Base-by-base conservation (phyloP, 2,329 filamentous ascomycete species). In the Pseudodiploospora longispora region DNA sequence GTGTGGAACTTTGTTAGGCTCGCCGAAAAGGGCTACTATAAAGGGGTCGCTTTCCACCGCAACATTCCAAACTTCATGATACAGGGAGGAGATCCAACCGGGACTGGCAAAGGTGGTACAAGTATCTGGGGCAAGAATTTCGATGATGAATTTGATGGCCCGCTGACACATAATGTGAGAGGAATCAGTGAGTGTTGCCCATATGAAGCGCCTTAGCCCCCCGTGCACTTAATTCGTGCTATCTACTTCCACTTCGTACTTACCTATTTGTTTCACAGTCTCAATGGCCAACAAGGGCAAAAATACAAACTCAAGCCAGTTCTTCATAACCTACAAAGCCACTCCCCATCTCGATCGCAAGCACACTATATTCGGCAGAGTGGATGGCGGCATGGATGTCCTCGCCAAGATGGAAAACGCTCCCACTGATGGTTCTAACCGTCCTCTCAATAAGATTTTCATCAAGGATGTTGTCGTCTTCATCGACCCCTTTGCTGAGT, bases 231-330 rank as follows among this genome's bases (percentile, higher is more conserved):
- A 6, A 19, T 31, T 35, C 19, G 32, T 3, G 27, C 10, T n/a
- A 12, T n/a, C n/a, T 27, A 6, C 5, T 27, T 8, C 27, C 10
- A 27, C 36, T 27, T 27, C 38, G 30, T 35, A 47, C 40, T 47
- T 54, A 38, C 49, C 27, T 19, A 12, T 32, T 10, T 19, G 19
- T 6, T n/a, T 27, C 6, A 4, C 41, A 65, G 63, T 67, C 28
- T 89, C 84, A 53, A 98, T 98, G 93, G 93, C 93, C 35, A 98
- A 98, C 66, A 98, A 98, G 62, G 93, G 93, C 47, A 96, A 96
- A 60, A 91, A 96, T 59, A 97, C 91, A 27, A 98, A 98, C 66
- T 93, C 87, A 6, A 87, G 81, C 54, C 93, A 98, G 64, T 98
- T 83, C 61, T 98, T 97, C 71, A 85, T 98, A 59, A 87, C 85